Percentiles rank a stretch among this genome's conserved stretches.
These are phyloP conservation scores for Tritrichomonas foetus DNA, from an alignment of 208 protist species.

Conservation along the genomic window DNA sequence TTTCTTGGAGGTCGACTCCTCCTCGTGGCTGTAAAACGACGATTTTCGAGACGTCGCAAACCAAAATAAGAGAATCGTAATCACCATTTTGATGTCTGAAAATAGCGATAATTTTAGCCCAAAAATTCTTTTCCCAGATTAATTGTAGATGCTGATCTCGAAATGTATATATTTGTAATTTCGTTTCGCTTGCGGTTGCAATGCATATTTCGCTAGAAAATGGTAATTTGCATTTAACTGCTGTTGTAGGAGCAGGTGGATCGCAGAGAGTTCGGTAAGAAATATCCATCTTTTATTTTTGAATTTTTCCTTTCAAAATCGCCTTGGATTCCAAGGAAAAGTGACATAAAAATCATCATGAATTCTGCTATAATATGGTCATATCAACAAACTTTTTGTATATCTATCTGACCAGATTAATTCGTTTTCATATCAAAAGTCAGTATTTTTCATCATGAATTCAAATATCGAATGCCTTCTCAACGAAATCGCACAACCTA, in stretches of 20 bases:
- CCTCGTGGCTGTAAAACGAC: neutral
- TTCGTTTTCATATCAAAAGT: too few species aligned
- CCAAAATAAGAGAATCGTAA: conserved; percentile 8
- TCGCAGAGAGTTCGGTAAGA: neutral
- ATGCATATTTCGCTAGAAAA: neutral
- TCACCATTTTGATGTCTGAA: neutral
- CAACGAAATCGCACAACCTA: neutral
- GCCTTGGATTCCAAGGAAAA: too few species aligned
- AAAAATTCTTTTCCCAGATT: conserved; percentile 39
- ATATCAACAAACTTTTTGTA: too few species aligned
- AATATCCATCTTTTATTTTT: conserved; percentile 5
- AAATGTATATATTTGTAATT: conserved; percentile 10
- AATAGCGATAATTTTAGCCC: neutral
- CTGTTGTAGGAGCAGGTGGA: neutral
- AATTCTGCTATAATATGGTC: too few species aligned
- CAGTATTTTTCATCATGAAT: too few species aligned
- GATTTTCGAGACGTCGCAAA: neutral
- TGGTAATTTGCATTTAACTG: neutral
- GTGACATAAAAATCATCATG: too few species aligned
- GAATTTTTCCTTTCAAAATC: too few species aligned
- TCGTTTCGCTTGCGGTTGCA: neutral
- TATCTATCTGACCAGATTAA: too few species aligned
- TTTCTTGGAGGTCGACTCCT: neutral
- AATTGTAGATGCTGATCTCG: neutral
- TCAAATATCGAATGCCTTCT: neutral